These are phyloP conservation scores for Tylopilus plumbeoviolaceoides DNA, from an alignment of 768 basidiomycete genomes.

Conservation along the genomic window DNA sequence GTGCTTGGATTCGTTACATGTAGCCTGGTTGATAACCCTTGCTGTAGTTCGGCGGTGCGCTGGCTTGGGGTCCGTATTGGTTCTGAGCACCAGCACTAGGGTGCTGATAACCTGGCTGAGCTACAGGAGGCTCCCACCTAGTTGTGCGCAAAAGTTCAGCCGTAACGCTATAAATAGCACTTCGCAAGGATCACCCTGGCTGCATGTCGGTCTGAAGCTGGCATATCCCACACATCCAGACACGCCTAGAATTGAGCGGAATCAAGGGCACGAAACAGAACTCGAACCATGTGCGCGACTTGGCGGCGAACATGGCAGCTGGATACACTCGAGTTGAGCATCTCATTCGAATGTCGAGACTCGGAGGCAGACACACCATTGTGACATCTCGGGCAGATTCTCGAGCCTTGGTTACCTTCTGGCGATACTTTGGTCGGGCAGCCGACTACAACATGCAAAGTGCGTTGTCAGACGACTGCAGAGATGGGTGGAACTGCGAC, in stretches of 20 bases:
- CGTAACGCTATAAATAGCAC: background rate
- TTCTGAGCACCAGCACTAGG: constrained; percentile 21
- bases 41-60: constrained; percentile 5
- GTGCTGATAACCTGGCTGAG: constrained; percentile 36
- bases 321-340: background rate
- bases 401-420: constrained; percentile 46
- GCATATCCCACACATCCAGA: constrained; percentile 74
- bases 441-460: constrained; percentile 45
- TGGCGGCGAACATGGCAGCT: constrained; percentile 62
- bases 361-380: constrained; percentile 48
- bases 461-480: constrained; percentile 11
- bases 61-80: constrained; percentile 8
- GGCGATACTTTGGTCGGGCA: constrained; percentile 58
- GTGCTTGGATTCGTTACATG: background rate
- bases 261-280: constrained; percentile 71
- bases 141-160: background rate
- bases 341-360: background rate
- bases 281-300: constrained; percentile 70
- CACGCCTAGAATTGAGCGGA: constrained; percentile 54
- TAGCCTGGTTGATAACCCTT: constrained; percentile 31
- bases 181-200: constrained; percentile 39
- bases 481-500: constrained; percentile 16
- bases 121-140: constrained; percentile 36
- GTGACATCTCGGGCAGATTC: constrained; percentile 68
- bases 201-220: constrained; percentile 55